These are phyloP conservation scores for Ustilago vetiveriae DNA, from an alignment of 1,284 basidiomycete genomes.

Conservation along the genomic window DNA sequence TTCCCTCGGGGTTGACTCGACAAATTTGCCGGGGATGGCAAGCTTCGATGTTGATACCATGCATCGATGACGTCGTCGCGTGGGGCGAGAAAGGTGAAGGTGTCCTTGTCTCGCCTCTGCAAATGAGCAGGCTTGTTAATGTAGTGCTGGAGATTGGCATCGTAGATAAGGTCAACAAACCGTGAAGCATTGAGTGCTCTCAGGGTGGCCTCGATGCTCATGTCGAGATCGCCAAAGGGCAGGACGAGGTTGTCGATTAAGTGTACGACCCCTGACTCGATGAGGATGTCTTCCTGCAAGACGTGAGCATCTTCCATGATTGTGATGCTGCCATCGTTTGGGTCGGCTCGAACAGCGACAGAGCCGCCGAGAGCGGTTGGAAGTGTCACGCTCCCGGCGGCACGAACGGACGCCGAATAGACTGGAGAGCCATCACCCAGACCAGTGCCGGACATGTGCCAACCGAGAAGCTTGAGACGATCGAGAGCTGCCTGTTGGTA, in stretches of 20 bases:
- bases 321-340: slow-evolving; percentile 15
- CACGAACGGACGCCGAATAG: slow-evolving; percentile 40
- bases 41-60: slow-evolving; percentile 24
- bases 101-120: slow-evolving; percentile 36
- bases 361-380: slow-evolving; percentile 60
- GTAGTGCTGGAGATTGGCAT: slow-evolving; percentile 71
- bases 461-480: slow-evolving; percentile 59
- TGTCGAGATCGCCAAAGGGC: slow-evolving; percentile 77
- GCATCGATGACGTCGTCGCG: slow-evolving; percentile 80
- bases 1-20: background rate
- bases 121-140: slow-evolving; percentile 44
- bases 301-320: slow-evolving; percentile 36
- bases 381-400: slow-evolving; percentile 23
- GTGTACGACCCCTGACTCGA: slow-evolving; percentile 77
- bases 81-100: slow-evolving; percentile 76
- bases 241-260: slow-evolving; percentile 84
- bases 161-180: slow-evolving; percentile 88
- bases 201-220: slow-evolving; percentile 92
- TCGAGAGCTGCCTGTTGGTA: slow-evolving; percentile 53
- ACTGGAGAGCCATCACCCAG: slow-evolving; percentile 53
- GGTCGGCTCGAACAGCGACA: slow-evolving; percentile 33
- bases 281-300: slow-evolving; percentile 60
- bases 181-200: slow-evolving; percentile 86
- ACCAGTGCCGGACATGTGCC: slow-evolving; percentile 61
- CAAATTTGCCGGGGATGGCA: background rate